Base-by-base conservation (phyloP, 1,284 basidiomycete species). In the Sanguinoderma infundibulare region DNA sequence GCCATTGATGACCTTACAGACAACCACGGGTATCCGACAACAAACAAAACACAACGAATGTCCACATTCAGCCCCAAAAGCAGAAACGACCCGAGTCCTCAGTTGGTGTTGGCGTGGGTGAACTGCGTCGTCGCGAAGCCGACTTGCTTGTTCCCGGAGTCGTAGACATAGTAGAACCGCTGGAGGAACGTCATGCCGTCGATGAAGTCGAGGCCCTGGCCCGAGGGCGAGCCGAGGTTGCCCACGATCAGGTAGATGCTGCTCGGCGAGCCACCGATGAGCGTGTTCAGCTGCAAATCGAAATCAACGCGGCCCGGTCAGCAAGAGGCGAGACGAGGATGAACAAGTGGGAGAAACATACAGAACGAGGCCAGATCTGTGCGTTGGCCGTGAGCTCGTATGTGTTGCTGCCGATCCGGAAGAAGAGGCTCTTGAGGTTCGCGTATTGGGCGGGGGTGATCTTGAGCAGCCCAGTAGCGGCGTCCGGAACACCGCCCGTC, bases 151-250 rank as follows among this genome's bases (percentile, higher is more conserved):
- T 84, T 83, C 38, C 76, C 72, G 39, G 83, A 83, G 66, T 90
- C 88, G 68, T 74, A 88, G 28, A 87, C 85, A n/a, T 81, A 78
- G 74, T 88, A 89, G 80, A 85, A 89, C 20, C 87, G 83, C 73
- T 90, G 84, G 12, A 81, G 68, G 47, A 70, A 75, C 42, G 68
- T 62, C 64, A 68, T 61, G 39, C 76, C 72, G 60, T 75, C 73
- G 63, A 74, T 70, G 66, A 74, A 74, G 62, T 74, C 72, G 34
- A 74, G 59, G 20, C 73, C 74, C 12, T 57, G 38, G 36, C 72
- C 70, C 36, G 57, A 57, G 32, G 32, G 38, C 14, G 66, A 62
- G 34, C 69, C 68, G 28, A 70, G 20, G 65, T 68, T 61, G 47
- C 50, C 60, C 32, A 73, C 62, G 51, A 74, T 67, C 36, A 74